A percentile compares a stretch with the other conserved stretches of the same genome.
These are phyloP conservation scores for Fraxinus velutina DNA, from an alignment of 305 asterid species.

Conservation along the genomic window DNA sequence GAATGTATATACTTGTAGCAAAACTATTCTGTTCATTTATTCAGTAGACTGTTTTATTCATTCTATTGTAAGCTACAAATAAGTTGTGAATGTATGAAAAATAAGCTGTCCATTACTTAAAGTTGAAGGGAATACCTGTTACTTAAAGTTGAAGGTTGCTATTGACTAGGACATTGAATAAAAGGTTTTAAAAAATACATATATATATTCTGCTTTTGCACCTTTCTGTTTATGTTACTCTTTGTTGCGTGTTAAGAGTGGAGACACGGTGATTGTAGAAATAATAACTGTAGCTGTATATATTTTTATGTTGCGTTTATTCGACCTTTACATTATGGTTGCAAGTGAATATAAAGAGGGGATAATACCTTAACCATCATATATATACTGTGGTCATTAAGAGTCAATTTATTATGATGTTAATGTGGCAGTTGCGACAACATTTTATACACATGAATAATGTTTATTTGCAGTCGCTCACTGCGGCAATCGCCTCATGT, in stretches of 20 bases:
- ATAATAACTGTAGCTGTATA: too few relatives aligned
- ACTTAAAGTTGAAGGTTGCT: not conserved
- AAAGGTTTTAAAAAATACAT: not conserved
- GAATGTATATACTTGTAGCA: slow-evolving; percentile 17
- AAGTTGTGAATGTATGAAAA: not conserved
- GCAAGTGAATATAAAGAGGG: not conserved
- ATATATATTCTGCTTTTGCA: not conserved
- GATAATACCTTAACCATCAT: too few relatives aligned
- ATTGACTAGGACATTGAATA: not conserved
- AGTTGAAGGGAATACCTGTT: too few relatives aligned
- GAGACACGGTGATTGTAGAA: too few relatives aligned
- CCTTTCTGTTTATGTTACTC: not conserved
- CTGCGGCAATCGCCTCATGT: too few relatives aligned
- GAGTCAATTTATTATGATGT: not conserved
- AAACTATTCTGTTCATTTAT: slow-evolving; percentile 34
- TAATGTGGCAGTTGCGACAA: too few relatives aligned
- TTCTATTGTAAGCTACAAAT: not conserved
- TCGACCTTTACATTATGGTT: not conserved
- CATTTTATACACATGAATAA: too few relatives aligned
- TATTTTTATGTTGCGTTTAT: not conserved
- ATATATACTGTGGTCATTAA: not conserved
- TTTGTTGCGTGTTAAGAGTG: too few relatives aligned
- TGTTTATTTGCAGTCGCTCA: too few relatives aligned
- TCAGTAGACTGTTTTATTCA: slow-evolving; percentile 28
- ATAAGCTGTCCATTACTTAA: not conserved